These are phyloP conservation scores for Epicoccum sorghinum DNA, from an alignment of 2,329 filamentous ascomycete genomes.

Conservation along the genomic window DNA sequence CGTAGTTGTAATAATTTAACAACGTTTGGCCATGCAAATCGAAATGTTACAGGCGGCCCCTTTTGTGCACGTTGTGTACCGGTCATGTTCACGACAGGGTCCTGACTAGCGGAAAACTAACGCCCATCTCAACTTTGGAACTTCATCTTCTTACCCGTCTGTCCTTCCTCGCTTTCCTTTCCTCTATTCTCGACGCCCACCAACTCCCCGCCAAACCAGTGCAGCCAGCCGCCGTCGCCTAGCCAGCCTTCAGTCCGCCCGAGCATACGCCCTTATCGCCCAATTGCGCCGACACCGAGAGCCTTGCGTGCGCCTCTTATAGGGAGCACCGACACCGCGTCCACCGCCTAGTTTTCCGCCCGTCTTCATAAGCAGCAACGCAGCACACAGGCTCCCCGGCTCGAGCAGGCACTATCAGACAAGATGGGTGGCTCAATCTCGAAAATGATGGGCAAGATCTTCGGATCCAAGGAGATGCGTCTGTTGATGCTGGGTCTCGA, in stretches of 20 bases:
- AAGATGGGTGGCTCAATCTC: constrained; percentile 89
- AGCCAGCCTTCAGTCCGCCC: background rate
- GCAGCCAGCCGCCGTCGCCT: constrained; percentile 1
- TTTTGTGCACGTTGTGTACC: constrained; percentile 12
- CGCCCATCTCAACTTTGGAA: constrained; percentile 13
- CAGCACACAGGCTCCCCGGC: background rate
- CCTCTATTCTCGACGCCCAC: constrained; percentile 7
- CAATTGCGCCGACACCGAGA: constrained; percentile 9
- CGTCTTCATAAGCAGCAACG: constrained; percentile 1
- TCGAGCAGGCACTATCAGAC: constrained; percentile 41
- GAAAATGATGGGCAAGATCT: constrained; percentile 98
- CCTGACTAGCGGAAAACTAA: constrained; percentile 4
- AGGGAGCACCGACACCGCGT: constrained; percentile 13
- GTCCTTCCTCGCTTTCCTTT: background rate
- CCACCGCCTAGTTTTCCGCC: background rate
- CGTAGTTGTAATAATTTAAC: constrained; percentile 8
- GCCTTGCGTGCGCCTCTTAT: constrained; percentile 4
- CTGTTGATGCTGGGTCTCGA: constrained; percentile 97
- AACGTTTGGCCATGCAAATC: constrained; percentile 11
- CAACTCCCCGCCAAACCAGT: constrained; percentile 3
- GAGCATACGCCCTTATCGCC: constrained; percentile 6
- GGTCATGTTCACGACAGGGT: constrained; percentile 1
- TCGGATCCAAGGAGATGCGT: constrained; percentile 98
- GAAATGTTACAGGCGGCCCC: constrained; percentile 7
- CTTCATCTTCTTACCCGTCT: constrained; percentile 3